Percentiles rank a stretch among this genome's conserved stretches.
phyloP scores from a whole-genome alignment of 2,329 filamentous ascomycete species.

The Torrubiella hemipterigena region DNA sequence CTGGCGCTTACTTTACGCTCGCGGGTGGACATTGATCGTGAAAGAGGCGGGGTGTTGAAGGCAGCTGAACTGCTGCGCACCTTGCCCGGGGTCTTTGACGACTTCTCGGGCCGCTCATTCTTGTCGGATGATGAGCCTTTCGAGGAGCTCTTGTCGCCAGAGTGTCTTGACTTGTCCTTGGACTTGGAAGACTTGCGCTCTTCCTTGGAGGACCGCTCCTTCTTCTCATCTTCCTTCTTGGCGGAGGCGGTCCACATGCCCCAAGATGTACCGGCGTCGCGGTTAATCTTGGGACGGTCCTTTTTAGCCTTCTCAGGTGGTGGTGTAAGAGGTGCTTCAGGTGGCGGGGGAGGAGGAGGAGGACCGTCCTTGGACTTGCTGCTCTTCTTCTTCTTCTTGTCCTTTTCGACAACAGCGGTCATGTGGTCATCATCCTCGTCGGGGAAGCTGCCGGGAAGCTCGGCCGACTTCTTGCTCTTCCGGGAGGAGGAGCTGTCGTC shows the following conservation, averaged over 20 bases:
- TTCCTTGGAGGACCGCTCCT: slow-evolving; percentile 10
- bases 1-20: slow-evolving; percentile 46
- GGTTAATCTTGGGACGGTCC: slow-evolving; percentile 65
- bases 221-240: slow-evolving; percentile 18
- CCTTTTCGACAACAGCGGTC: slow-evolving; percentile 17
- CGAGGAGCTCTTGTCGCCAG: slow-evolving; percentile 46
- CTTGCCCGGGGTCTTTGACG: slow-evolving; percentile 51
- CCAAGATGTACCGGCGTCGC: slow-evolving; percentile 60
- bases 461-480: slow-evolving; percentile 17
- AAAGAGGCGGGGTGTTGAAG: slow-evolving; percentile 56
- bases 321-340: slow-evolving; percentile 35
- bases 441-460: slow-evolving; percentile 47
- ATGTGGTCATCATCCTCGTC: slow-evolving; percentile 33
- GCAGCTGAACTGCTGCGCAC: slow-evolving; percentile 50
- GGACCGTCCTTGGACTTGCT: slow-evolving; percentile 20
- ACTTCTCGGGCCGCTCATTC: slow-evolving; percentile 41
- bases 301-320: slow-evolving; percentile 52
- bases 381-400: slow-evolving; percentile 31
- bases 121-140: slow-evolving; percentile 61
- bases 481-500: slow-evolving; percentile 18
- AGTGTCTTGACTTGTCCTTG: slow-evolving; percentile 49
- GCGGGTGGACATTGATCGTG: slow-evolving; percentile 57
- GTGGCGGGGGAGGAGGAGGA: slow-evolving; percentile 26
- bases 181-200: slow-evolving; percentile 52
- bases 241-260: slow-evolving; percentile 56